These are phyloP conservation scores for Amanita rimosa DNA, from an alignment of 768 basidiomycete species.

Conservation along the genomic window DNA sequence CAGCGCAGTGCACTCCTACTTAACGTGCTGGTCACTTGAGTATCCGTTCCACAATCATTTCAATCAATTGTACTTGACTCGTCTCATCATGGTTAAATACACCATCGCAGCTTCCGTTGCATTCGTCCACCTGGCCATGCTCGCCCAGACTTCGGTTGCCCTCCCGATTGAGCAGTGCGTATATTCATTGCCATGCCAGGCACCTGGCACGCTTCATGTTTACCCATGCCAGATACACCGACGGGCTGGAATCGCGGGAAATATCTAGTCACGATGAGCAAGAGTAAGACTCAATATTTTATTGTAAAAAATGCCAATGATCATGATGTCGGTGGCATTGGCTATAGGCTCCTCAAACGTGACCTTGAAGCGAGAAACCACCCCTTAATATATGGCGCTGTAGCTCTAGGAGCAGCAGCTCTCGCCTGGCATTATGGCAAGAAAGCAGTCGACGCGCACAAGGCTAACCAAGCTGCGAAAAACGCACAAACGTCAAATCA, in stretches of 20 bases:
- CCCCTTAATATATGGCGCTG: too few species aligned
- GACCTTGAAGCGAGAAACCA: too few species aligned
- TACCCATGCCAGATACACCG: background rate
- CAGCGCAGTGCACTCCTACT: background rate
- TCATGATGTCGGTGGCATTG: too few species aligned
- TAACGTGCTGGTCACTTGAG: background rate
- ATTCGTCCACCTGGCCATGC: conserved; percentile 16
- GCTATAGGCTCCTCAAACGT: too few species aligned
- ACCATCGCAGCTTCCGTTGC: conserved; percentile 4
- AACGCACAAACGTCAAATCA: too few species aligned
- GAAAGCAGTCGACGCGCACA: too few species aligned
- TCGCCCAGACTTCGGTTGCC: conserved; percentile 15
- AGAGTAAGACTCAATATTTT: too few species aligned
- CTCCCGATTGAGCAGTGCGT: conserved; percentile 16
- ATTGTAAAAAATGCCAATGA: too few species aligned
- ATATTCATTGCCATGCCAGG: background rate
- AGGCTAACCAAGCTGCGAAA: too few species aligned
- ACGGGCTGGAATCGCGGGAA: background rate
- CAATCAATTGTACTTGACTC: background rate
- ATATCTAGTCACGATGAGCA: too few species aligned
- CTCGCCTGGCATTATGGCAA: too few species aligned
- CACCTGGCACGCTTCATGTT: background rate
- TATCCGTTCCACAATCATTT: background rate
- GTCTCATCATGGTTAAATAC: background rate
- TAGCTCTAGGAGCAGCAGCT: too few species aligned